Evolutionary conservation across 2,329 filamentous ascomycete species (phyloP).

Genomic region (Sarocladium kiliense): DNA sequence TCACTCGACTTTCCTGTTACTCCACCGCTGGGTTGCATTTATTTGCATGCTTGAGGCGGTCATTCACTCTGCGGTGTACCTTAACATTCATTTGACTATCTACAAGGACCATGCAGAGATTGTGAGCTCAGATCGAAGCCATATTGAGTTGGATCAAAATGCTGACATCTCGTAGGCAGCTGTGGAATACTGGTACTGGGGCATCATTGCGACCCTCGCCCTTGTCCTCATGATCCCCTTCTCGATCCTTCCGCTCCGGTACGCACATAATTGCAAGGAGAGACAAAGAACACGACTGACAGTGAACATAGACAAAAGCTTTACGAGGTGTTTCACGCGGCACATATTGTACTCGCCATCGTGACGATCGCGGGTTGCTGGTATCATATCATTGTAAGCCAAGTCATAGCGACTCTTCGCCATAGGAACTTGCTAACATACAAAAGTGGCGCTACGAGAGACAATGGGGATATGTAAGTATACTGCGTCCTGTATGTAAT

Average conservation of each 20-base stretch:
- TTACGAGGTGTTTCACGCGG: constrained; percentile 39
- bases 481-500: no score
- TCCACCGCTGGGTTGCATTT: constrained; percentile 42
- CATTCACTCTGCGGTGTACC: constrained; percentile 34
- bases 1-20: constrained; percentile 38
- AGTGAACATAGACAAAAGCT: constrained; percentile 17
- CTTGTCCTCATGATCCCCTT: constrained; percentile 22
- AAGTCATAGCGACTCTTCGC: no score
- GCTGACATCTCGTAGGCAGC: neutral
- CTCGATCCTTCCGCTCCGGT: constrained; percentile 27
- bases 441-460: constrained; percentile 23
- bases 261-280: neutral
- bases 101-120: constrained; percentile 10
- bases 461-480: constrained; percentile 35
- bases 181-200: constrained; percentile 32
- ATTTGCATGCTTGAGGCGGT: constrained; percentile 35
- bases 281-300: no score
- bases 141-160: no score
- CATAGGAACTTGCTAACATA: neutral
- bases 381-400: constrained; percentile 28
- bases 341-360: constrained; percentile 34
- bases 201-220: constrained; percentile 30
- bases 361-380: constrained; percentile 35
- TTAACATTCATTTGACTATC: constrained; percentile 16
- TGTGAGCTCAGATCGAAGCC: no score